Base-by-base conservation (phyloP, 2,329 filamentous ascomycete genomes). In the Fusarium continuum region DNA sequence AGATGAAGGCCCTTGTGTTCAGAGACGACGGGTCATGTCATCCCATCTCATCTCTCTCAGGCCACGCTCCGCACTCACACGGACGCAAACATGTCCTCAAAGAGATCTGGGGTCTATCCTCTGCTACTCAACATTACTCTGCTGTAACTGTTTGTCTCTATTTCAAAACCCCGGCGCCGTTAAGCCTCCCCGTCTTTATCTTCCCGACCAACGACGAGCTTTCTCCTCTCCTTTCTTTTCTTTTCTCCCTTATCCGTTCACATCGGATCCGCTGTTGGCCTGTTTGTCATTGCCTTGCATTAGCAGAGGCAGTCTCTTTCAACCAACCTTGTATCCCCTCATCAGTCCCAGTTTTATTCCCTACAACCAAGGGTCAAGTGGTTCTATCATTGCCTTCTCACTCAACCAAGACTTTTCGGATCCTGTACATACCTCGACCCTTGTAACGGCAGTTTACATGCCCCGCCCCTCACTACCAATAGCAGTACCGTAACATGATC, bases 31-130 rank as follows among this genome's bases (percentile, higher is more conserved):
- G 51, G 56, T 60, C 65, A 64, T 59, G 46, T 52, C 64, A 52
- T 55, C 48, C 50, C 65, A 58, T 47, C 44, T 54, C 65, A 48
- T 63, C 51, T 44, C 48, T 58, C 53, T 53, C 62, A 65, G 35
- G 38, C 54, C 65, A 67, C 28, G 23, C 55, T 55, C 65, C 55
- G 52, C 39, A 26, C 26, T 52, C 36, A 62, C 64, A 63, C 66
- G 65, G 52, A 64, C 57, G 55, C 64, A 60, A 65, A 65, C 62
- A 65, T 45, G 41, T 41, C 50, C 39, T 23, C 47, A 45, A 57
- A 57, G 54, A 43, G 49, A 40, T 53, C 39, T 39, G 20, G 32
- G 13, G 31, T 39, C 47, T 65, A 44, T 38, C 35, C 56, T 57
- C 39, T 45, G 17, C n/a, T n/a, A n/a, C n/a, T n/a, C n/a, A n/a